Percentiles rank a stretch among this genome's conserved stretches.
These are phyloP conservation scores for Smallanthus sonchifolius DNA, from an alignment of 129 eudicot species.

Conservation along the genomic window DNA sequence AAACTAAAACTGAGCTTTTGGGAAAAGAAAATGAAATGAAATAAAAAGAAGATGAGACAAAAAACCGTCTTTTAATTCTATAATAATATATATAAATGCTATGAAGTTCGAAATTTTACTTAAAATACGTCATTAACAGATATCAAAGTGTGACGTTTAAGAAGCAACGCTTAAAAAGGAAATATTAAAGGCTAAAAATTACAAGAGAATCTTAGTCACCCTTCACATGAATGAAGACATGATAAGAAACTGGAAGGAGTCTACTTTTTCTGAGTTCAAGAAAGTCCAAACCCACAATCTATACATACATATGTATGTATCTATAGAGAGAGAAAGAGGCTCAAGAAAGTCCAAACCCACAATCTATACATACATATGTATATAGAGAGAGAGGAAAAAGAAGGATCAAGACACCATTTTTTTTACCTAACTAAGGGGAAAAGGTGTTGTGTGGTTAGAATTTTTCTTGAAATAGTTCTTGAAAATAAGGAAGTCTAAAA, in stretches of 20 bases:
- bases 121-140: slow-evolving; percentile 3
- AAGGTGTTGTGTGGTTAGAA: slow-evolving; percentile 31
- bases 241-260: slow-evolving; percentile 37
- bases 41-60: slow-evolving; percentile 33
- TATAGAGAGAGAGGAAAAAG: not conserved
- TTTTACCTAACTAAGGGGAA: slow-evolving; percentile 24
- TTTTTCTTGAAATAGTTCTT: slow-evolving; percentile 27
- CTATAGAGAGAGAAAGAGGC: slow-evolving; percentile 13
- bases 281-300: slow-evolving; percentile 31
- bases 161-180: slow-evolving; percentile 21
- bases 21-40: slow-evolving; percentile 23
- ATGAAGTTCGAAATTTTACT: slow-evolving; percentile 7
- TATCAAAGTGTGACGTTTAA: slow-evolving; percentile 7
- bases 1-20: slow-evolving; percentile 29
- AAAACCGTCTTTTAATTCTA: slow-evolving; percentile 14
- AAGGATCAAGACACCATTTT: slow-evolving; percentile 23
- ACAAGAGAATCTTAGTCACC: slow-evolving; percentile 44
- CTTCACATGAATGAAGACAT: slow-evolving; percentile 37
- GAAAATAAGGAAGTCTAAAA: slow-evolving; percentile 19
- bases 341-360: slow-evolving; percentile 34
- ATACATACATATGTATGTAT: slow-evolving; percentile 12
- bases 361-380: slow-evolving; percentile 7
- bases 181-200: slow-evolving; percentile 21
- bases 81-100: not conserved
- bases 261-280: slow-evolving; percentile 34